These are phyloP conservation scores for Scleroderma citrinum DNA, from an alignment of 768 basidiomycete genomes.

Conservation along the genomic window DNA sequence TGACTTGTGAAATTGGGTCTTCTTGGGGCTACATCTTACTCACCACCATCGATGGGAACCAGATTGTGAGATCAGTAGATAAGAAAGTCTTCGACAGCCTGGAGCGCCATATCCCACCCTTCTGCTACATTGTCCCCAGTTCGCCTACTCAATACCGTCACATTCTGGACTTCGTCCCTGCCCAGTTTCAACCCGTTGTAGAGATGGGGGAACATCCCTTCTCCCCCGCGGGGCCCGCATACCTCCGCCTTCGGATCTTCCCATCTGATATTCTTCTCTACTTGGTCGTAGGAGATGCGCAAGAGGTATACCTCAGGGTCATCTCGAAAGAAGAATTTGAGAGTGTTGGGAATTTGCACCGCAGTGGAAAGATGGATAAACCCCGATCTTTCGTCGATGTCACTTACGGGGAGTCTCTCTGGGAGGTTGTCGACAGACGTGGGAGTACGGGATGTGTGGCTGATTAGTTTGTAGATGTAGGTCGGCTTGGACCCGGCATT, in stretches of 20 bases:
- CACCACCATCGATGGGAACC: too few relatives aligned
- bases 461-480: constrained; percentile 60
- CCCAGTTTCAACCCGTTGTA: constrained; percentile 44
- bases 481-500: constrained; percentile 27
- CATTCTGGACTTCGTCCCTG: constrained; percentile 39
- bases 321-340: constrained; percentile 40
- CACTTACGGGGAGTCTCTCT: constrained; percentile 41
- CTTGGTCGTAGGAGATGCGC: constrained; percentile 35
- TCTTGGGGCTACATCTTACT: background rate
- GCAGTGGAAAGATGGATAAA: constrained; percentile 56
- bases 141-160: constrained; percentile 23
- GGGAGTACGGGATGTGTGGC: constrained; percentile 34
- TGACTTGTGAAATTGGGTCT: too few relatives aligned
- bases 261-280: constrained; percentile 42
- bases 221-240: constrained; percentile 37
- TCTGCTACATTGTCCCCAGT: constrained; percentile 1
- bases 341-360: constrained; percentile 41
- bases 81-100: constrained; percentile 25
- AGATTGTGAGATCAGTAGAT: constrained; percentile 21
- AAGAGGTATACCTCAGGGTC: constrained; percentile 38
- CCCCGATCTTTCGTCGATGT: constrained; percentile 39
- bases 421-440: constrained; percentile 33
- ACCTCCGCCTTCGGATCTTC: constrained; percentile 38
- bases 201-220: constrained; percentile 49
- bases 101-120: constrained; percentile 30